Evolutionary conservation across 148 eudicot species (phyloP).

Genomic region (Arbutus unedo): DNA sequence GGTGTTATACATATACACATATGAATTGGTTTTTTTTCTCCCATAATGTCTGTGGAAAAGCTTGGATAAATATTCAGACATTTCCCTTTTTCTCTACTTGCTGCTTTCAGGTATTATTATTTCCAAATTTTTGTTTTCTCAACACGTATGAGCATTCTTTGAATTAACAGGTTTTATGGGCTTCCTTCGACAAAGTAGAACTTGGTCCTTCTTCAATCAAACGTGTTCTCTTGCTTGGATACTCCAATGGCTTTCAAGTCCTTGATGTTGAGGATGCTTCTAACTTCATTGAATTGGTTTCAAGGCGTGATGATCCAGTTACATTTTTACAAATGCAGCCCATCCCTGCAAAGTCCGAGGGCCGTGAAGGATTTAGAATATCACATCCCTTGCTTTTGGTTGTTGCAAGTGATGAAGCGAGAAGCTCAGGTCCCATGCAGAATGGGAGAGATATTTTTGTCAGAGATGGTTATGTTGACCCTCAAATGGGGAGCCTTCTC

Average conservation of each 20-base stretch:
- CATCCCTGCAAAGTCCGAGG: slow-evolving; percentile 50
- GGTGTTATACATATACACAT: neutral
- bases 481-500: slow-evolving; percentile 45
- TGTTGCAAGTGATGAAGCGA: slow-evolving; percentile 84
- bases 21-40: neutral
- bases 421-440: slow-evolving; percentile 41
- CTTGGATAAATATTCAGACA: neutral
- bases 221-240: slow-evolving; percentile 82
- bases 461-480: slow-evolving; percentile 52
- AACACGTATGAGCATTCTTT: neutral
- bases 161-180: slow-evolving; percentile 77
- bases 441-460: slow-evolving; percentile 51
- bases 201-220: slow-evolving; percentile 52
- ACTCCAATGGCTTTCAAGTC: slow-evolving; percentile 88
- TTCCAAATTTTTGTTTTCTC: neutral
- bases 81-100: neutral
- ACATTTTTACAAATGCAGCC: slow-evolving; percentile 93
- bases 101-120: neutral
- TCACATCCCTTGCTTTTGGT: slow-evolving; percentile 86
- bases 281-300: slow-evolving; percentile 73
- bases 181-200: slow-evolving; percentile 89
- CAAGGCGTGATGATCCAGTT: slow-evolving; percentile 85
- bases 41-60: neutral
- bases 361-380: slow-evolving; percentile 50
- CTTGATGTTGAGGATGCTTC: slow-evolving; percentile 94